Conservation (phyloP, 306 rosid species). For the apple (Malus domestica) region DNA sequence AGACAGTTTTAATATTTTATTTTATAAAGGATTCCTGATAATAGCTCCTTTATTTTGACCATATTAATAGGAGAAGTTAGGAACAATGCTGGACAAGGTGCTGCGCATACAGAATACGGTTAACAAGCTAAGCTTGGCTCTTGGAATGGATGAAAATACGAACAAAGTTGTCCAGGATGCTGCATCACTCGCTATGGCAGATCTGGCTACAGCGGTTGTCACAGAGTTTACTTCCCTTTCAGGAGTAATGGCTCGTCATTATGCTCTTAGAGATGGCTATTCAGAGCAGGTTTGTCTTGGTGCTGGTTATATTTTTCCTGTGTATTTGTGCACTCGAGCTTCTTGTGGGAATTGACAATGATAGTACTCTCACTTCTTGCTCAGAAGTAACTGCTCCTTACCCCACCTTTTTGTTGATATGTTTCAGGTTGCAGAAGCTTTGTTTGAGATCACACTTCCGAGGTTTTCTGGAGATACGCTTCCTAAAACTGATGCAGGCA, state of each 20-base stretch:
- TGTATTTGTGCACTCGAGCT: background rate
- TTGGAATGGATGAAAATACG: constrained; percentile 41
- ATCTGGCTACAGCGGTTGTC: constrained; percentile 92
- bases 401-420: constrained; percentile 1
- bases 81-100: constrained; percentile 94
- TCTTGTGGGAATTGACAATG: background rate
- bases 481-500: constrained; percentile 72
- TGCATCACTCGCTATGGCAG: constrained; percentile 95
- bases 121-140: constrained; percentile 40
- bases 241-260: constrained; percentile 91
- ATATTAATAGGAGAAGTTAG: constrained; percentile 75
- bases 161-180: constrained; percentile 53
- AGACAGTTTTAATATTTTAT: background rate
- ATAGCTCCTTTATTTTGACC: constrained; percentile 13
- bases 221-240: constrained; percentile 90
- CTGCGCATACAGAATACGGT: constrained; percentile 57
- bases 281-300: constrained; percentile 62
- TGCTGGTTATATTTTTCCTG: constrained; percentile 8
- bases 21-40: background rate
- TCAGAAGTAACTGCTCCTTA: constrained; percentile 7
- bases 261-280: constrained; percentile 89
- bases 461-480: constrained; percentile 89
- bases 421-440: constrained; percentile 70
- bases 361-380: background rate
- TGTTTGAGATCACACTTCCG: constrained; percentile 87